Evolutionary conservation across 495 filamentous ascomycete genomes (phyloP).

Genomic region (Talaromyces adpressus): DNA sequence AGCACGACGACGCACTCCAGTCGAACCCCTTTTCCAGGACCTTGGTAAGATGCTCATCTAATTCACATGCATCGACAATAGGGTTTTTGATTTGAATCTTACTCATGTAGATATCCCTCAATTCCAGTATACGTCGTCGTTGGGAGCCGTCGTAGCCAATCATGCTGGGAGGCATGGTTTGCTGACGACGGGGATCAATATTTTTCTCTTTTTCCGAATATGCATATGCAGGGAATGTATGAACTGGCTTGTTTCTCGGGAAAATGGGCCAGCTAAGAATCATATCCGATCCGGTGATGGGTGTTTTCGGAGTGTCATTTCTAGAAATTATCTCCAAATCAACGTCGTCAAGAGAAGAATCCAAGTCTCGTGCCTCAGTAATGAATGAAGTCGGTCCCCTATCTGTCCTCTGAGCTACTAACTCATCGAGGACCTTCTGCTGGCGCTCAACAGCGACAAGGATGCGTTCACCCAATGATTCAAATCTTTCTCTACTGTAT

Average conservation of each 20-base stretch:
- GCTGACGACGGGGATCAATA: constrained; percentile 14
- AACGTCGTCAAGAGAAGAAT: constrained; percentile 15
- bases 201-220: constrained; percentile 18
- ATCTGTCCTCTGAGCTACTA: neutral
- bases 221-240: constrained; percentile 20
- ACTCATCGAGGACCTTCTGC: neutral
- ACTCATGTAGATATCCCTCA: constrained; percentile 22
- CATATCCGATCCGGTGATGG: constrained; percentile 26
- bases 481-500: neutral
- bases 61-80: constrained; percentile 19
- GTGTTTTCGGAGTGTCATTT: constrained; percentile 23
- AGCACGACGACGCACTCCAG: constrained; percentile 26
- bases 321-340: constrained; percentile 23
- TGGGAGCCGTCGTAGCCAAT: neutral
- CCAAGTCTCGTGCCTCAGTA: neutral
- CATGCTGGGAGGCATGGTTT: constrained; percentile 15
- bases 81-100: constrained; percentile 25
- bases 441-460: neutral
- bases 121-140: constrained; percentile 18
- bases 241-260: constrained; percentile 19
- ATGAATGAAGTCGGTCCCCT: neutral
- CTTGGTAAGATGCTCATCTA: constrained; percentile 18
- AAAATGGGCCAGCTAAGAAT: constrained; percentile 26
- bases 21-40: constrained; percentile 23
- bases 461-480: neutral